Base-by-base conservation (phyloP, 2,329 filamentous ascomycete genomes). In the Thermochaetoides dissita region DNA sequence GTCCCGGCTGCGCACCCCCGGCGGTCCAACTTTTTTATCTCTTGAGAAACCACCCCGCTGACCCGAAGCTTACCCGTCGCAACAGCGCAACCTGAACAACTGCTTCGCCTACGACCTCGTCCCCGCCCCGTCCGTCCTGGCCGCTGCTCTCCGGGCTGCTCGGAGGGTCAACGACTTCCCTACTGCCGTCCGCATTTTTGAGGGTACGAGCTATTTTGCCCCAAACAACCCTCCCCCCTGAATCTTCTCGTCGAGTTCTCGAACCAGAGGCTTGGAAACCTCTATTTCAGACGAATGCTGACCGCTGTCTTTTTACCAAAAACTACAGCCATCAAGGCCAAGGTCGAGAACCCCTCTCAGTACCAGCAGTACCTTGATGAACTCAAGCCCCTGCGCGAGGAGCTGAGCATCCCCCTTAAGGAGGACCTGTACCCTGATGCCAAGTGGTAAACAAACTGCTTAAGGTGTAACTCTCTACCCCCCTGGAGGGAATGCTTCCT, bases 21-120 rank as follows among this genome's bases (percentile, higher is more conserved):
- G 17, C 30, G 5, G 17, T 5, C 17, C 17, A 24, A 5, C 17
- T 24, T 24, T 24, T 24, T 24, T 24, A 32, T 32, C 30, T 36
- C 8, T 10, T 10, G n/a, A n/a, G 34, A 40, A 6, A 24, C 35
- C n/a, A 9, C 41, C 31, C 40, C 41, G 42, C 46, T 48, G 37
- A 46, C 44, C 37, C 49, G 37, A 42, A 43, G 12, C 42, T 35
- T 29, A 31, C 38, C 34, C 34, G n/a, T 40, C 24, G 9, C 32
- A 10, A 36, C 55, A 76, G 72, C 84, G 87, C 67, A 94, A 94
- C 73, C 75, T 94, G 61, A 98, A 98, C 81, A 98, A 98, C 72
- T 89, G 87, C 63, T 98, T 98, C 70, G 91, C 91, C 62, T 98
- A 98, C 81, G 91, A 98, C 80, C 82, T 98, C 59, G 91, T 98